These are phyloP conservation scores for Gorgonomyces haynaldii DNA, from an alignment of 192 early-diverging fungal genomes.

Conservation along the genomic window DNA sequence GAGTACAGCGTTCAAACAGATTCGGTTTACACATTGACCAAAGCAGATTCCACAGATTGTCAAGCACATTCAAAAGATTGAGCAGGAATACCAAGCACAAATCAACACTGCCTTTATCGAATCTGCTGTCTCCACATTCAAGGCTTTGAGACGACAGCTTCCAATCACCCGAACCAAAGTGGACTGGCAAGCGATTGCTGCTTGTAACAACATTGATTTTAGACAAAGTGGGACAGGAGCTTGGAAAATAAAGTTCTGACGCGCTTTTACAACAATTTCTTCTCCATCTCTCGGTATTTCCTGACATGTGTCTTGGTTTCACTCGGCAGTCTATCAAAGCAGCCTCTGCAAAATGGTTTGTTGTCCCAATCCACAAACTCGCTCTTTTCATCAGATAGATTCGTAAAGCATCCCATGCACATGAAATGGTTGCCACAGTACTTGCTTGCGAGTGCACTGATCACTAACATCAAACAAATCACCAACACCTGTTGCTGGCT, in stretches of 20 bases:
- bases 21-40: background rate
- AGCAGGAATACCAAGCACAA: constrained; percentile 70
- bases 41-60: constrained; percentile 32
- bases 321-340: constrained; percentile 33
- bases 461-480: constrained; percentile 17
- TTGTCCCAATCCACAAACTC: constrained; percentile 32
- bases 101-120: constrained; percentile 75
- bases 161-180: constrained; percentile 87
- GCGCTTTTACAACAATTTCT: constrained; percentile 9
- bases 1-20: constrained; percentile 25
- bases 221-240: constrained; percentile 39
- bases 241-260: constrained; percentile 25
- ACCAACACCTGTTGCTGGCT: constrained; percentile 27
- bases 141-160: constrained; percentile 73
- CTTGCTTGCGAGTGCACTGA: constrained; percentile 21
- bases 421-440: constrained; percentile 42
- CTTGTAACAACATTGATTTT: constrained; percentile 34
- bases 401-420: constrained; percentile 27
- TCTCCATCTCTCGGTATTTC: constrained; percentile 14
- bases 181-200: constrained; percentile 79
- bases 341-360: constrained; percentile 34
- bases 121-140: constrained; percentile 80
- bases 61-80: constrained; percentile 55
- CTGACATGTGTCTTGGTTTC: constrained; percentile 18
- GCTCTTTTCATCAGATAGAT: constrained; percentile 3